Base-by-base conservation (phyloP, 2,329 filamentous ascomycete genomes). In the Calonectria pseudoturangicola region DNA sequence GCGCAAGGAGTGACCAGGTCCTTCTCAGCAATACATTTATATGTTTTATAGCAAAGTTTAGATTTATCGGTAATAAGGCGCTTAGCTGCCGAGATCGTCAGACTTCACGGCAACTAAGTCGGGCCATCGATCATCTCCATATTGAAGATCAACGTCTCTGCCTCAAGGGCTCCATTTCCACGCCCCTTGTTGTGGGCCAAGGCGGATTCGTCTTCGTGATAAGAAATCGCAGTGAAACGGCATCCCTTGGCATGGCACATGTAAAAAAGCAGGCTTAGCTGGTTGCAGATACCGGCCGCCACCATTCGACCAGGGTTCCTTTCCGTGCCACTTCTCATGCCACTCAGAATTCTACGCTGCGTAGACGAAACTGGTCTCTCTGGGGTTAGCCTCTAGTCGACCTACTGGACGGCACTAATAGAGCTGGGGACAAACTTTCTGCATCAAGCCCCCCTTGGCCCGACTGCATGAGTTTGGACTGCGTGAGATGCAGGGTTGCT, bases 321-420 rank as follows among this genome's bases (percentile, higher is more conserved):
- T 48, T 68, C 54, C 51, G 45, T 60, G 33, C 66, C 66, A 68
- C 66, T 33, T 36, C 65, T 58, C 65, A 58, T 58, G 48, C 65
- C 64, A 48, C 65, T 41, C 27, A 48, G 30, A 47, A 63, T 47
- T 30, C 27, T 47, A 30, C 12, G 33, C 33, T 36, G 33, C 33
- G 33, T 63, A 25, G 28, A 25, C 39, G 18, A 58, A 15, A 27
- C 39, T 43, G 12, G 9, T 18, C 36, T 10, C 48, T 16, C 10
- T 4, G 43, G 54, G 51, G 45, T 15, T 27, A 33, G 45, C 27
- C 50, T 48, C 39, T 60, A 6, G 9, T 21, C 21, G 5, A 27
- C 9, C 6, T 47, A 2, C 28, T 43, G 18, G n/a, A 12, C 39
- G 36, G 65, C n/a, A 50, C 47, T 41, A 43, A 33, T 39, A 28